Evolutionary conservation across 169 alveolate species (phyloP).

Genomic region (Plasmodium inui): DNA sequence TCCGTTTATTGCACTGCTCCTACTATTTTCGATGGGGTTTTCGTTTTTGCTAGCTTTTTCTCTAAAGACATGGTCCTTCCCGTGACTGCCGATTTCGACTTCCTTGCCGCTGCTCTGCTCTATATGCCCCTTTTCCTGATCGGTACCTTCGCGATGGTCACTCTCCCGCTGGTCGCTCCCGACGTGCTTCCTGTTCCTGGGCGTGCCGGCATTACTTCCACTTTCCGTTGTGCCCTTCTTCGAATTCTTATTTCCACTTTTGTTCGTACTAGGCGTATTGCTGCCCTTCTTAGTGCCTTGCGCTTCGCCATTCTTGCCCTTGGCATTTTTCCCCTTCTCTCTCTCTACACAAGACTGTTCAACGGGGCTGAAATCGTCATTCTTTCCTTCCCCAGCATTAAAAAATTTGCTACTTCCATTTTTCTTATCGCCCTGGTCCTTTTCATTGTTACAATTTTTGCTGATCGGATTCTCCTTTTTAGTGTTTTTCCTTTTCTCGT

Average conservation of each 20-base stretch:
- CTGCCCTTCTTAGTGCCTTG: not conserved
- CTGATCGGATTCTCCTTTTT: slow-evolving; percentile 25
- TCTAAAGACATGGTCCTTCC: not conserved
- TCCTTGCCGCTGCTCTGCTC: not conserved
- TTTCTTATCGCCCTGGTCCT: slow-evolving; percentile 45
- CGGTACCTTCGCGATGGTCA: not conserved
- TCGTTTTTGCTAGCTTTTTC: not conserved
- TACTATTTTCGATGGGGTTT: slow-evolving; percentile 5
- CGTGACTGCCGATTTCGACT: not conserved
- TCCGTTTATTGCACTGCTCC: not conserved
- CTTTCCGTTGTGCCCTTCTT: slow-evolving; percentile 1
- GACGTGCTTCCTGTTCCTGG: not conserved
- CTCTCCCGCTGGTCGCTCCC: not conserved
- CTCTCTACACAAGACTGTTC: slow-evolving; percentile 4
- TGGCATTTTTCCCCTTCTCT: slow-evolving; percentile 33
- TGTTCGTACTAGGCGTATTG: not conserved
- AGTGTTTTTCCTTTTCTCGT: slow-evolving; percentile 39
- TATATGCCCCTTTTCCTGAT: not conserved
- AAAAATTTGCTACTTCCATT: slow-evolving; percentile 17
- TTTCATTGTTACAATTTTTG: slow-evolving; percentile 35
- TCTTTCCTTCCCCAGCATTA: not conserved
- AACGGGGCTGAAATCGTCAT: not conserved
- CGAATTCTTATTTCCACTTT: not conserved
- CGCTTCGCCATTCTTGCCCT: slow-evolving; percentile 26
- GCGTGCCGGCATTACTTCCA: not conserved